Base-by-base conservation (phyloP, 345 rosid species). In the Camelina hispida region DNA sequence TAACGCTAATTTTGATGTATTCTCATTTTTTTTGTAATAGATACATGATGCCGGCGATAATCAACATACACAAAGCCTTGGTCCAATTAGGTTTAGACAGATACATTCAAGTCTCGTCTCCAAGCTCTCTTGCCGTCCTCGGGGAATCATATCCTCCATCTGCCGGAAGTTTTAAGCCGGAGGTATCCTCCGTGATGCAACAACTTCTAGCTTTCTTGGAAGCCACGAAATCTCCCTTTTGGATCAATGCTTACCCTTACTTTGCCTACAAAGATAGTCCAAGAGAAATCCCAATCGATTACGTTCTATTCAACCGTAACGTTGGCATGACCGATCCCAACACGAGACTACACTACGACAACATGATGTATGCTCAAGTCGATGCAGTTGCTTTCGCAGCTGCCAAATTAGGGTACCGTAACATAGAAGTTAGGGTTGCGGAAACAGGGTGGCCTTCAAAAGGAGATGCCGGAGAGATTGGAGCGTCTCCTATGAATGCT, bases 361-460 rank as follows among this genome's bases (percentile, higher is more conserved):
- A 92, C 72, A 95, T 95, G 97, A 56, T 95, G 16, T 95, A 95
- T 68, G 99, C 99, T 4, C 97, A 90, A 76, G 97, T 87, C 1
- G 99, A 95, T 28, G 97, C 99, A 0, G 86, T 83, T 9, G 70
- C 82, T 17, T 89, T 82, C 14, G 99, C 99, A 17, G 89, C 89
- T 52, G 85, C 82, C 2, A 84, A 81, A 63, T 51, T 95, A 83
- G 99, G 97, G 30, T 90, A 78, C 73, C 69, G 46, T 15, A 85
- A 85, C 25, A 81, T 95, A 56, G 99, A 92, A 79, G 96, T 92
- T 37, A 76, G 87, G 75, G 96, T 95, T 48, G 87, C 97, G 0
- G 99, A 95, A 76, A 95, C 99, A 1, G 99, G 99, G 5, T 95
- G 99, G 99, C 99, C 99, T 0, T 92, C 99, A 0, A 89, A 87